Conservation (phyloP, 176 grass and related monocot species). For the Avena sativa region DNA sequence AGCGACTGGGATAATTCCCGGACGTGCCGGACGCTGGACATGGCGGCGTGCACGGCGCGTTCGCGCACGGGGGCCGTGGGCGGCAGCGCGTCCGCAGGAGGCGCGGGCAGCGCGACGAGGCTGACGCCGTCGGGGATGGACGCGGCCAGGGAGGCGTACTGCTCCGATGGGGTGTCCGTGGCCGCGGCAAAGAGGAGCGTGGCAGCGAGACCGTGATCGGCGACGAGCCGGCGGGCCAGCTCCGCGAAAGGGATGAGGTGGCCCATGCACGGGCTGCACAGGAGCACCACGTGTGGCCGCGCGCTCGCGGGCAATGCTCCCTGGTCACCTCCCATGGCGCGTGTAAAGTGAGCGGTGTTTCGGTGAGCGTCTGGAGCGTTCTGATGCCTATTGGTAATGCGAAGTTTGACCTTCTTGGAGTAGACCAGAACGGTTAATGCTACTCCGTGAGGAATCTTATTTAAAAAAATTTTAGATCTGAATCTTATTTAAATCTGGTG, state of each 20-base stretch:
- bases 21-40: neutral
- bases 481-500: no score
- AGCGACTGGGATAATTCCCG: neutral
- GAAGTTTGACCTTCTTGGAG: no score
- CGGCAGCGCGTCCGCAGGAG: neutral
- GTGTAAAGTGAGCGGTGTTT: neutral
- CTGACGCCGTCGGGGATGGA: slow-evolving; percentile 44
- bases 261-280: slow-evolving; percentile 71
- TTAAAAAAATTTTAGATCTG: no score
- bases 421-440: no score
- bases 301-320: neutral
- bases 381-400: no score
- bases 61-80: neutral
- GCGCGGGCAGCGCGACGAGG: slow-evolving; percentile 48
- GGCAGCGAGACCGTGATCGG: slow-evolving; percentile 55
- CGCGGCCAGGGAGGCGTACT: slow-evolving; percentile 42
- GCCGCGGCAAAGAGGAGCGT: slow-evolving; percentile 64
- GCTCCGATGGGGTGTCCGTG: slow-evolving; percentile 43
- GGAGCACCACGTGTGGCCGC: slow-evolving; percentile 49
- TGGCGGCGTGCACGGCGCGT: neutral
- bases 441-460: no score
- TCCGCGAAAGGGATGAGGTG: slow-evolving; percentile 72
- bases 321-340: slow-evolving; percentile 27
- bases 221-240: slow-evolving; percentile 62
- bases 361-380: neutral